These are phyloP conservation scores for Drechslerella coelobrocha DNA, from an alignment of 2,329 filamentous ascomycete genomes.

Conservation along the genomic window DNA sequence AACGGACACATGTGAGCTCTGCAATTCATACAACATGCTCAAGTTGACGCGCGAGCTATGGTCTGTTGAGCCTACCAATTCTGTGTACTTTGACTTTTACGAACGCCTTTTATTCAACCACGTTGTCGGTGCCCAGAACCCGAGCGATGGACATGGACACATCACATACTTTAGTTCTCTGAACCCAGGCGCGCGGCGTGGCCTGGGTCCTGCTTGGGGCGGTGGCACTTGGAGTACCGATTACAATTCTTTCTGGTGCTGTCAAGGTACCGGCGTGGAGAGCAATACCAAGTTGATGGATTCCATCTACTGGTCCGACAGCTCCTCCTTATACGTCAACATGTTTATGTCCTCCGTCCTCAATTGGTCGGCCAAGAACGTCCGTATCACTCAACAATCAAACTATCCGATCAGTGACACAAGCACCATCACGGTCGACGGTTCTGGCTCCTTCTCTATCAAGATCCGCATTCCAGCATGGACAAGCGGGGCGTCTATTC, in stretches of 20 bases:
- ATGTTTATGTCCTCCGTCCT: conserved; percentile 62
- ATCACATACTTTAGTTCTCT: conserved; percentile 65
- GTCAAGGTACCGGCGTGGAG: conserved; percentile 64
- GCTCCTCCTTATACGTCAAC: conserved; percentile 62
- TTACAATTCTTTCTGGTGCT: conserved; percentile 65
- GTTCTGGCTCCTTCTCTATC: conserved; percentile 57
- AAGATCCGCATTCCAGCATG: conserved; percentile 63
- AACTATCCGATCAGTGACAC: conserved; percentile 60
- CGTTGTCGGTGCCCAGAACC: conserved; percentile 63
- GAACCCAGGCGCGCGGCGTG: conserved; percentile 61
- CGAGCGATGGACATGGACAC: conserved; percentile 61
- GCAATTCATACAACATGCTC: conserved; percentile 67
- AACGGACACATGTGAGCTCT: conserved; percentile 63
- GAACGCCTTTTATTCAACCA: conserved; percentile 64
- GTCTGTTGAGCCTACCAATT: conserved; percentile 59
- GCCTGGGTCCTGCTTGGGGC: conserved; percentile 64
- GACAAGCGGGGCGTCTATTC: conserved; percentile 59
- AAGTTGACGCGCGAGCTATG: conserved; percentile 65
- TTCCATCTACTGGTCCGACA: conserved; percentile 63
- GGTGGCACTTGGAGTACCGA: conserved; percentile 66
- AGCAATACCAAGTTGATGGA: conserved; percentile 65
- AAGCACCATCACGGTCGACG: conserved; percentile 58
- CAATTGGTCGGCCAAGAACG: conserved; percentile 59
- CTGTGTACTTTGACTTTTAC: conserved; percentile 65
- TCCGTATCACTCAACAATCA: conserved; percentile 61